These are phyloP conservation scores for Phaeotremella skinneri DNA, from an alignment of 768 basidiomycete species.

Conservation along the genomic window DNA sequence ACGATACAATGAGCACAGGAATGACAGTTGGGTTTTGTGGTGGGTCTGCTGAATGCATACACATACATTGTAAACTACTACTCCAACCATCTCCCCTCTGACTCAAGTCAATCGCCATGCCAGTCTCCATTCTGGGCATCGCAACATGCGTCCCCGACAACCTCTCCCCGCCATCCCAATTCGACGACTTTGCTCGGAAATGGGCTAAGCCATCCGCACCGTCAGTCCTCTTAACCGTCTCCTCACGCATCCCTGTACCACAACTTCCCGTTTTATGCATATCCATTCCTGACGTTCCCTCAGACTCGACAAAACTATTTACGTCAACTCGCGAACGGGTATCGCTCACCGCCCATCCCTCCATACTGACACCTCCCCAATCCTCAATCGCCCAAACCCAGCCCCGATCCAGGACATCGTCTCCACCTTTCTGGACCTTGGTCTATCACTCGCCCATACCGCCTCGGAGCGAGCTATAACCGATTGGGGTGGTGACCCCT, in stretches of 20 bases:
- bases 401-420: conserved; percentile 23
- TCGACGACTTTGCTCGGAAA: conserved; percentile 23
- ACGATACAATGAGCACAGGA: no score
- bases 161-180: conserved; percentile 9
- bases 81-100: no score
- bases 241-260: neutral
- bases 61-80: neutral
- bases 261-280: neutral
- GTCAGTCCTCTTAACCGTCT: conserved; percentile 3
- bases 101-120: neutral
- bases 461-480: conserved; percentile 16
- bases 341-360: conserved; percentile 20
- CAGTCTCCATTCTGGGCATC: conserved; percentile 27
- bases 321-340: conserved; percentile 20
- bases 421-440: conserved; percentile 20
- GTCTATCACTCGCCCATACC: conserved; percentile 13
- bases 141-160: conserved; percentile 20
- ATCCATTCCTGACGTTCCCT: neutral
- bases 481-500: conserved; percentile 21
- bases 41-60: neutral
- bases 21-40: no score
- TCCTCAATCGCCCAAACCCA: conserved; percentile 15
- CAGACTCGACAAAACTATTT: conserved; percentile 25
- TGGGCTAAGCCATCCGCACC: conserved; percentile 16
- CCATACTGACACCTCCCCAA: neutral